Percentiles rank a stretch among this genome's conserved stretches.
phyloP scores from a whole-genome alignment of 805 yeast genomes.

The Candida coleopterorum region DNA sequence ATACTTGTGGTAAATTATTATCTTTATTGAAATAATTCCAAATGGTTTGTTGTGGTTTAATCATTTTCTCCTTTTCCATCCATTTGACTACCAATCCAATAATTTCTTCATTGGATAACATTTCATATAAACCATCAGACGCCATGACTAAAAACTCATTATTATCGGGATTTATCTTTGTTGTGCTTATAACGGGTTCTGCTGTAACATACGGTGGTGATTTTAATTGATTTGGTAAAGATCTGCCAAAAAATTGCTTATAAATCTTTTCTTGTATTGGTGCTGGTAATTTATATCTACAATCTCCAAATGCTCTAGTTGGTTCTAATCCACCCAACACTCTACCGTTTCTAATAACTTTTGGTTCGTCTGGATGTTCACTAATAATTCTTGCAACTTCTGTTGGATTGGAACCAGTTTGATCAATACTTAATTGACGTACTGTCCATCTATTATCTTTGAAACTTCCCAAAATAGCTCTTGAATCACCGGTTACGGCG shows the following conservation, averaged over 20 bases:
- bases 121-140: slow-evolving; percentile 89
- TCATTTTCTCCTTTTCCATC: slow-evolving; percentile 73
- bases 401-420: slow-evolving; percentile 85
- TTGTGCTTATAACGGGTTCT: slow-evolving; percentile 84
- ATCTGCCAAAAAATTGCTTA: slow-evolving; percentile 75
- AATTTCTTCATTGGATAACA: slow-evolving; percentile 88
- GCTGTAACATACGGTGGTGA: slow-evolving; percentile 99
- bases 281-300: slow-evolving; percentile 81
- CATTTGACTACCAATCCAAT: slow-evolving; percentile 89
- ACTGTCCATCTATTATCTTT: slow-evolving; percentile 81
- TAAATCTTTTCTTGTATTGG: slow-evolving; percentile 71
- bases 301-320: slow-evolving; percentile 95
- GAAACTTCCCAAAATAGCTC: slow-evolving; percentile 81
- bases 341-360: slow-evolving; percentile 80
- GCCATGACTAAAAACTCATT: slow-evolving; percentile 89
- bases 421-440: slow-evolving; percentile 79
- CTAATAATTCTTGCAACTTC: slow-evolving; percentile 78
- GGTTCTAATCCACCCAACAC: slow-evolving; percentile 93
- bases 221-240: slow-evolving; percentile 63
- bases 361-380: slow-evolving; percentile 91
- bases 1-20: slow-evolving; percentile 56
- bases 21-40: slow-evolving; percentile 34
- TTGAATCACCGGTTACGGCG: slow-evolving; percentile 94
- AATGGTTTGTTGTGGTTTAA: slow-evolving; percentile 45
- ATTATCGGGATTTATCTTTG: slow-evolving; percentile 62